Conservation (phyloP, 2,329 filamentous ascomycete species). For the Paraphoma sp. region DNA sequence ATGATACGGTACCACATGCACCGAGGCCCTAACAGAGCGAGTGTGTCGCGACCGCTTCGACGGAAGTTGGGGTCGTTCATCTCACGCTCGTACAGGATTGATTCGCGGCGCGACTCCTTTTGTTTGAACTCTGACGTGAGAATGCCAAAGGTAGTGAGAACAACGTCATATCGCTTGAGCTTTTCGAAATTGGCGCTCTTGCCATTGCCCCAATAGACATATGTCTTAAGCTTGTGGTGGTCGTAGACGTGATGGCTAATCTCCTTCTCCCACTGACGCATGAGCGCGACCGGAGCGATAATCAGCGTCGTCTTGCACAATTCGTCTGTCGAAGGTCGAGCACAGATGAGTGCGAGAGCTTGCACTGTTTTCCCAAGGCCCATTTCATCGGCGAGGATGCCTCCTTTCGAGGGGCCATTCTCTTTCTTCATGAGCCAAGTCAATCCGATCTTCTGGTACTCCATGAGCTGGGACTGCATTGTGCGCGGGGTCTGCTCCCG, state of each 20-base stretch:
- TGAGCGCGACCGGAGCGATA: constrained; percentile 77
- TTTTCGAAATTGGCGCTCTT: constrained; percentile 64
- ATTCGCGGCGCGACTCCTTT: constrained; percentile 59
- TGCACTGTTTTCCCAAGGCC: constrained; percentile 81
- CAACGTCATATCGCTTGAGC: constrained; percentile 72
- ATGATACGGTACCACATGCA: constrained; percentile 69
- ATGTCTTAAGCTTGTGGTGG: constrained; percentile 66
- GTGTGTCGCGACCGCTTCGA: constrained; percentile 28
- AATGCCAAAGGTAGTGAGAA: constrained; percentile 80
- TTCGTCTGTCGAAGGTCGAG: constrained; percentile 66
- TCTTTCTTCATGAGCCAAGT: constrained; percentile 80
- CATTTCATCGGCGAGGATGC: constrained; percentile 71
- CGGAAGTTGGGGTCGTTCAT: constrained; percentile 40
- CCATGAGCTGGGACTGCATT: constrained; percentile 73
- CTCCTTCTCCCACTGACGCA: constrained; percentile 86
- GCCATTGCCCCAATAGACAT: constrained; percentile 69
- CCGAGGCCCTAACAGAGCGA: constrained; percentile 63
- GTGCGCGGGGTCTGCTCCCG: constrained; percentile 73
- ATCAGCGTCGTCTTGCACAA: constrained; percentile 78
- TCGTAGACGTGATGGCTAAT: constrained; percentile 72
- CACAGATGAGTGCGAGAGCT: constrained; percentile 77
- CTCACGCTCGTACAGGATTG: constrained; percentile 50
- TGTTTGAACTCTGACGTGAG: constrained; percentile 72
- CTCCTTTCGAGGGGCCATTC: constrained; percentile 72
- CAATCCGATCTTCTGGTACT: constrained; percentile 80